Evolutionary conservation across 208 protist genomes (phyloP), one percentile per base, ranked within the genome.

Genomic region (Crithidia thermophila): DNA sequence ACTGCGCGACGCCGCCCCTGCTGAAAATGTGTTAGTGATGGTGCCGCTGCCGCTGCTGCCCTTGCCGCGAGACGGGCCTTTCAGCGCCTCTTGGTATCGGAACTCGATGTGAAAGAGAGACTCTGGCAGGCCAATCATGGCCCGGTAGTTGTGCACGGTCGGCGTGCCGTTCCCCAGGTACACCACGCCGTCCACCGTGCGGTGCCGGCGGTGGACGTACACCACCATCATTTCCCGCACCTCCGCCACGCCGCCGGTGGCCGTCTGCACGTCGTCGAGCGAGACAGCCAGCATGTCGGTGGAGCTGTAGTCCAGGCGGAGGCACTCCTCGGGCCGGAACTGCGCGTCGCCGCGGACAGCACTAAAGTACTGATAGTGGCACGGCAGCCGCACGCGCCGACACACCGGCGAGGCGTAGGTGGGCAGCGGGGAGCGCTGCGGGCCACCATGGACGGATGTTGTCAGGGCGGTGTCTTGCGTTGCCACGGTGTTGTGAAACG

Each of bases 121-220:
- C 79, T 97, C 84, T 7, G 92, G 92, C 45, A 87, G 68, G 9
- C 92, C 92, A 52, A 97, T 76, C 16, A 97, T 62, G 20, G 80
- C 72, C 51, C 72, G 67, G 63, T 93, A 91, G 75, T 97, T 86
- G 76, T 94, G 73, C 25, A 90, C 69, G 30, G 93, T 81, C 16
- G 89, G 84, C 5, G 67, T 46, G 37, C 77, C 82, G 56, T 89
- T 91, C 27, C 92, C 92, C 65, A 95, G 82, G 71, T 93, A 97
- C n/a, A 81, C 63, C 37, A 94, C 61, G 31, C 72, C 81, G 64
- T 95, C 88, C 55, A 97, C 94, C 21, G 71, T 67, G 25, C 82
- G 83, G 3, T 76, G 88, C 27, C 67, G 58, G 23, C 71, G 52
- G 70, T 95, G 90, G 18, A 95, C 57, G 58, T 87, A 95, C 43